Evolutionary conservation across 129 eudicot genomes (phyloP).

Genomic region (Sambucus nigra): DNA sequence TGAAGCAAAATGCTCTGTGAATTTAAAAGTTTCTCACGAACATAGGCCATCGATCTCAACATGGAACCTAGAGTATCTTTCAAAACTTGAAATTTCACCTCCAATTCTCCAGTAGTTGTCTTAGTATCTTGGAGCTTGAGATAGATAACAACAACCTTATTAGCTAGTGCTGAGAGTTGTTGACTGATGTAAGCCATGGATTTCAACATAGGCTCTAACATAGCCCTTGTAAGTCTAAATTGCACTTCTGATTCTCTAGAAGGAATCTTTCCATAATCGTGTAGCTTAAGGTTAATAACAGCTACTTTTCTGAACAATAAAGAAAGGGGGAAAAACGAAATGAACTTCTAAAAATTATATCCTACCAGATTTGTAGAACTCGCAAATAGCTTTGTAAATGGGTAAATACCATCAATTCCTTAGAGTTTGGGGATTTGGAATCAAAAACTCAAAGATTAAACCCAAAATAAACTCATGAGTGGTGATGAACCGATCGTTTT

Average conservation of each 20-base stretch:
- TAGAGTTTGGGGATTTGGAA: too few species aligned
- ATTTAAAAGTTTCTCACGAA: slow-evolving; percentile 44
- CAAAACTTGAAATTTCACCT: slow-evolving; percentile 61
- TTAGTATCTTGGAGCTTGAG: slow-evolving; percentile 53
- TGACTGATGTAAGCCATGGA: slow-evolving; percentile 56
- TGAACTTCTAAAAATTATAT: too few species aligned
- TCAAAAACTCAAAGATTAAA: too few species aligned
- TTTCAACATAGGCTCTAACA: slow-evolving; percentile 60
- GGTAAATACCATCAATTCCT: too few species aligned
- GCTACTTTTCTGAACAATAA: slow-evolving; percentile 47
- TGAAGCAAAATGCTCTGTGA: too few species aligned
- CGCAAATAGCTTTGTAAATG: too few species aligned
- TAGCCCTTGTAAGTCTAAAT: slow-evolving; percentile 47
- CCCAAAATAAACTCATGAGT: too few species aligned
- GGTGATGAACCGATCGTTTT: too few species aligned
- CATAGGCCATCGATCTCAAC: slow-evolving; percentile 64
- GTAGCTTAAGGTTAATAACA: slow-evolving; percentile 48
- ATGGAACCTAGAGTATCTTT: slow-evolving; percentile 52
- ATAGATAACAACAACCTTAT: slow-evolving; percentile 53
- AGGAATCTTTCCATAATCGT: slow-evolving; percentile 42
- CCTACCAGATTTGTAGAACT: too few species aligned
- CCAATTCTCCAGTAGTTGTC: slow-evolving; percentile 45
- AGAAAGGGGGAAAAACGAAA: too few species aligned
- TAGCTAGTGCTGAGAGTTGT: slow-evolving; percentile 45
- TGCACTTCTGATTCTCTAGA: slow-evolving; percentile 54